Conservation (phyloP, 2,329 filamentous ascomycete genomes). For the Penicillium sp. region DNA sequence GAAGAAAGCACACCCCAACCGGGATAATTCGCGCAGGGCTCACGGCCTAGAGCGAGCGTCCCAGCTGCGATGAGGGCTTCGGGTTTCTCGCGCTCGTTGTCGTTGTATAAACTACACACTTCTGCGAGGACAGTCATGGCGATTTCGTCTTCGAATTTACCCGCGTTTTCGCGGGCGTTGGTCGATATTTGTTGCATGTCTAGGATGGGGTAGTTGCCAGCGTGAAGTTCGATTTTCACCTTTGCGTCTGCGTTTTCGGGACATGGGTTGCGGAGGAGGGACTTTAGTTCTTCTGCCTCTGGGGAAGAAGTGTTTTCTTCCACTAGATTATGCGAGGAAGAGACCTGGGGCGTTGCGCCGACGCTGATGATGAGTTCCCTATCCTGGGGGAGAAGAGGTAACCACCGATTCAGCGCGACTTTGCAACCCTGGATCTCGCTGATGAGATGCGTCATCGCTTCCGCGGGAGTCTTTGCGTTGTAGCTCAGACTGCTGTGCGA, state of each 20-base stretch:
- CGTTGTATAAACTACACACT: constrained; percentile 70
- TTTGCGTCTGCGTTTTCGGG: constrained; percentile 33
- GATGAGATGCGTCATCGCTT: constrained; percentile 65
- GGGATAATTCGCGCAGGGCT: constrained; percentile 72
- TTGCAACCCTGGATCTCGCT: constrained; percentile 63
- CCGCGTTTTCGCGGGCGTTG: constrained; percentile 59
- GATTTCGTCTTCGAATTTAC: constrained; percentile 57
- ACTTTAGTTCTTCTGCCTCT: constrained; percentile 26
- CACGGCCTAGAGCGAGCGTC: constrained; percentile 71
- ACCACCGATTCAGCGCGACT: constrained; percentile 36
- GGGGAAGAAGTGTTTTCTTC: constrained; percentile 46
- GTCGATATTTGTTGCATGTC: constrained; percentile 82
- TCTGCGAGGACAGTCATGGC: constrained; percentile 74
- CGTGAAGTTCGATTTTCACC: constrained; percentile 71
- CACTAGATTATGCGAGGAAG: constrained; percentile 66
- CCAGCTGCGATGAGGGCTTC: constrained; percentile 75
- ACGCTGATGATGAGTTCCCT: constrained; percentile 66
- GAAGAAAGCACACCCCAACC: constrained; percentile 73
- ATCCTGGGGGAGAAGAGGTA: constrained; percentile 21
- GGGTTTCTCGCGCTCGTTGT: constrained; percentile 57
- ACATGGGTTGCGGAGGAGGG: constrained; percentile 38
- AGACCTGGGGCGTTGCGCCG: constrained; percentile 77
- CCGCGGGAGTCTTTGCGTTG: constrained; percentile 57
- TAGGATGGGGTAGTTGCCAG: constrained; percentile 75
- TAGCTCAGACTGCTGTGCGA: constrained; percentile 78